Percentiles rank a stretch among this genome's conserved stretches.
Evolutionary conservation across 2,329 filamentous ascomycete genomes (phyloP).

Genomic region (Claviceps africana): DNA sequence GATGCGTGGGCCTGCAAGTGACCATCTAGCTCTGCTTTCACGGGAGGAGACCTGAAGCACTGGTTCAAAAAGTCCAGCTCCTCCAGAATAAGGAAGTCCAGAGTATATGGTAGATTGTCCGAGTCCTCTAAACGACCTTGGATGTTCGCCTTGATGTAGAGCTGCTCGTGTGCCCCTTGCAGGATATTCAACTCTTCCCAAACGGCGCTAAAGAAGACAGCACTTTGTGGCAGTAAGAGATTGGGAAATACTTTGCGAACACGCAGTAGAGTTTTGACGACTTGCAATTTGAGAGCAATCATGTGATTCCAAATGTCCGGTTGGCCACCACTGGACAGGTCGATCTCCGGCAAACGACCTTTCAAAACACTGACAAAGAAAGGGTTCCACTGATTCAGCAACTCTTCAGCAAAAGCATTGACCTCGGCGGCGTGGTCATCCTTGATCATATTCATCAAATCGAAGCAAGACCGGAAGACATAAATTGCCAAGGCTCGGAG

Average conservation of each 20-base stretch:
- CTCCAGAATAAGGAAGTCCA: constrained; percentile 87
- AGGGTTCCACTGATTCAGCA: constrained; percentile 70
- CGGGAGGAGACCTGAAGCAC: constrained; percentile 73
- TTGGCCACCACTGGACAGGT: constrained; percentile 27
- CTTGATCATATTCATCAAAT: constrained; percentile 92
- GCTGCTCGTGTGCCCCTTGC: constrained; percentile 58
- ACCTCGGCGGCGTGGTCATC: constrained; percentile 81
- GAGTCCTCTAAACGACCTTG: constrained; percentile 82
- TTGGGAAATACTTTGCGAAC: constrained; percentile 73
- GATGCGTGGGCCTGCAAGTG: constrained; percentile 51
- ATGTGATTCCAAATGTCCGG: constrained; percentile 65
- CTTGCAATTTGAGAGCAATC: constrained; percentile 79
- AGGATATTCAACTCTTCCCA: constrained; percentile 77
- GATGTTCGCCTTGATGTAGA: constrained; percentile 75
- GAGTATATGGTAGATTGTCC: constrained; percentile 81
- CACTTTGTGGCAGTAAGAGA: constrained; percentile 69
- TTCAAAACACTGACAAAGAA: constrained; percentile 77
- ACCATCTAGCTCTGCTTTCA: constrained; percentile 75
- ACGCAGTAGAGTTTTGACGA: constrained; percentile 87
- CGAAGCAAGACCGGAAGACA: constrained; percentile 83
- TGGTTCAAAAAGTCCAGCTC: constrained; percentile 91
- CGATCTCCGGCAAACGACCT: constrained; percentile 54
- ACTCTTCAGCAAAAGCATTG: constrained; percentile 77
- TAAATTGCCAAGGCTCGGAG: constrained; percentile 76
- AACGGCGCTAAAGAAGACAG: constrained; percentile 67